Evolutionary conservation across 2,329 filamentous ascomycete genomes (phyloP), one percentile per base, ranked within the genome.

Genomic region (Xylariaceae sp.): DNA sequence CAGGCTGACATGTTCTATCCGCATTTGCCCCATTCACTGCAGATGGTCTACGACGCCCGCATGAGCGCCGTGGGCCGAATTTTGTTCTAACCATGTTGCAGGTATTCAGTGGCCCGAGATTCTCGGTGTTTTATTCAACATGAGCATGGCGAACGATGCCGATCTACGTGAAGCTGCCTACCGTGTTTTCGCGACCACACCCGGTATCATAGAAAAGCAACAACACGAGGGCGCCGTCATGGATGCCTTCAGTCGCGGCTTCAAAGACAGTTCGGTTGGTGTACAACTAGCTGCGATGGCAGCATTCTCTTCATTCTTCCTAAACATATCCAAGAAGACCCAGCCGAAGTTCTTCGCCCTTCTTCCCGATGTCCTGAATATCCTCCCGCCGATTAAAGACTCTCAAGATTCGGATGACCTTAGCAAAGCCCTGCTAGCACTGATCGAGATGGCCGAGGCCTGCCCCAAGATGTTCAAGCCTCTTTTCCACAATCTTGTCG

Each of bases 381-480:
- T 97, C 60, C 82, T 99, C 2, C 92, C 92, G 6, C 94, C 94
- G 0, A 87, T 99, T 73, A 97, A 97, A 76, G 91, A 97, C 66
- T 85, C 88, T 2, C 85, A 89, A 65, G 91, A 99, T 71, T 94
- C 91, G 10, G 93, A 97, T 11, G 88, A 96, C 65, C 84, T 99
- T 13, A 93, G 90, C 66, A 92, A 92, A 72, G 92, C 92, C 18
- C 85, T 99, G 48, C 80, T 97, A 58, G 88, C 93, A 23, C 82
- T 99, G 52, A 97, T 99, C 69, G 94, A 97, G 65, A 82, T 99
- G 57, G 94, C 94, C 45, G 94, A 97, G 75, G 84, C 88, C n/a
- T 89, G 90, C 18, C 92, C 93, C 18, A 95, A 94, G 77, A 97
- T 97, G 92, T 99, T 99, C 79, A 96, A 94, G 77, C 83, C 83